Conservation (phyloP, 345 rosid genomes). For the Syzygium oleosum region DNA sequence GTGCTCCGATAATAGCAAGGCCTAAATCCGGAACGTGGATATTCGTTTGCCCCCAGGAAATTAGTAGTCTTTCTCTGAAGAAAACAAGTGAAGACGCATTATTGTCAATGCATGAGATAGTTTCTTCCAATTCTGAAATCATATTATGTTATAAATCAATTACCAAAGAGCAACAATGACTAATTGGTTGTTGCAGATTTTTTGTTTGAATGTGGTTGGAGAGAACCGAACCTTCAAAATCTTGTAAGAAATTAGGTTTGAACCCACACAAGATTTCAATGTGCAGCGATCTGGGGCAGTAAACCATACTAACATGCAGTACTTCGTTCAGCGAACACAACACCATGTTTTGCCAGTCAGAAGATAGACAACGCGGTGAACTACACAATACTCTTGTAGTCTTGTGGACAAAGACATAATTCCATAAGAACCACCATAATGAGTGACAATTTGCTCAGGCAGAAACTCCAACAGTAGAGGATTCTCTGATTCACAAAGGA, state of each 20-base stretch:
- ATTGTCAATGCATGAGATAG: not conserved
- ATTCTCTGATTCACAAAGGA: not conserved
- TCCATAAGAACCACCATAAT: not conserved
- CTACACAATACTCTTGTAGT: not conserved
- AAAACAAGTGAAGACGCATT: not conserved
- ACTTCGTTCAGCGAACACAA: not conserved
- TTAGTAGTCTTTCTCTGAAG: not conserved
- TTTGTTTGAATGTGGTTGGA: not conserved
- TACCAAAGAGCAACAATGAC: not conserved
- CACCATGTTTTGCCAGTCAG: not conserved
- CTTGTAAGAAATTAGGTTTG: not conserved
- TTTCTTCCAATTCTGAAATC: not conserved
- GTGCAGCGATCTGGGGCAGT: not conserved
- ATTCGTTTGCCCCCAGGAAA: not conserved
- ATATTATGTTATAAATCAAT: not conserved
- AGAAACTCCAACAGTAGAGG: not conserved
- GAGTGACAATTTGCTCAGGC: not conserved
- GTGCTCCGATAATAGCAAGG: not conserved
- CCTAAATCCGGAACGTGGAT: not conserved
- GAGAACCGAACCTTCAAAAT: not conserved
- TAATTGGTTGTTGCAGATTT: not conserved
- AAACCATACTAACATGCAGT: not conserved
- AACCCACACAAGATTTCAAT: not conserved
- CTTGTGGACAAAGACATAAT: not conserved
- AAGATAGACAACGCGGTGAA: not conserved